Base-by-base conservation (phyloP, 805 yeast species). In the Kodamaea neixiangensis region DNA sequence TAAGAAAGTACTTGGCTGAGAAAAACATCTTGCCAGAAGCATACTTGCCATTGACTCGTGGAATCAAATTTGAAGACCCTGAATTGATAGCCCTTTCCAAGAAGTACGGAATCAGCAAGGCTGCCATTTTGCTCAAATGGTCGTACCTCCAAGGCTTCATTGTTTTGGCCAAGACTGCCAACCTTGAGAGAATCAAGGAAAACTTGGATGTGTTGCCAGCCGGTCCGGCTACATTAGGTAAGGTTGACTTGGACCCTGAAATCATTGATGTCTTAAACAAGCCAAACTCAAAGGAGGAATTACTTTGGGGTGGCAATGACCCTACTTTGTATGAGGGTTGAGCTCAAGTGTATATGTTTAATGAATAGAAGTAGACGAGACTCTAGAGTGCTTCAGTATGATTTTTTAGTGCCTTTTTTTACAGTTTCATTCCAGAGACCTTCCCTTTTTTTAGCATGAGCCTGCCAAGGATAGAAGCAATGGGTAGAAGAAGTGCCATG, bases 11-110 rank as follows among this genome's bases (percentile, higher is more conserved):
- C 67, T 83, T 88, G 64, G 72, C 75, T 29, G 61, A 73, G 15
- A 68, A 84, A 51, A 81, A 75, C 44, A 79, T 91, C 39, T 68
- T 74, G 7, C 80, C 86, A 10, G 89, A 87, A 64, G 92, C 96
- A 0, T 91, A 80, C 68, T 84, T 93, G 10, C 97, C 97, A 7
- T 77, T 91, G 60, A 83, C 87, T 1, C 78, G 79, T 54, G 89
- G 93, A 7, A 62, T 64, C 46, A 80, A 82, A 58, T 64, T 84
- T 39, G 64, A 76, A 39, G 87, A 86, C 63, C 80, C 83, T 1
- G 77, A 68, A 46, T 72, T 87, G 47, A 60, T 67, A 18, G 65
- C 60, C 29, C 72, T 87, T 54, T 82, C 86, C 33, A 62, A 74
- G 39, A 77, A 75, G 51, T 77, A 77, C 38, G 74, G 74, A 2